Base-by-base conservation (phyloP, 1,139 yeast genomes). In the Suhomyces coccinellae region DNA sequence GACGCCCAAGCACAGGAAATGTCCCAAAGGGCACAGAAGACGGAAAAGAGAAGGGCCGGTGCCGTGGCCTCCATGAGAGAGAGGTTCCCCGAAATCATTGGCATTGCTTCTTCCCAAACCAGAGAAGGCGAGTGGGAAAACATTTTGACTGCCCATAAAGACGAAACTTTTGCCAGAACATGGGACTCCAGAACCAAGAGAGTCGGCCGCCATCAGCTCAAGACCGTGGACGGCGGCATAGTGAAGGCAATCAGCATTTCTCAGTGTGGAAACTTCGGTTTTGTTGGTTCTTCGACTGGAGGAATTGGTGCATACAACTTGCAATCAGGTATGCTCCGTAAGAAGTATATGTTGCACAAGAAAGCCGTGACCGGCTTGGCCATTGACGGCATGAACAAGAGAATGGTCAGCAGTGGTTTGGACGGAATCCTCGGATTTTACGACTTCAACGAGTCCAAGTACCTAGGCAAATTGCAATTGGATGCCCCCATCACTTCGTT, bases 1-100 rank as follows among this genome's bases (percentile, higher is more conserved):
- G 99, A 95, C 65, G 96, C 98, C 0, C 99, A 95, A 66, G 88
- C 96, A 2, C 96, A 88, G 58, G 96, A 90, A 62, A 71, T 93
- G 59, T 90, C 98, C 0, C 98, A 91, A 66, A 80, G 86, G 55
- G 67, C 77, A 28, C 82, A 81, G 22, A 62, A 62, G 41, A 79
- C 81, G 53, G 83, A 80, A 32, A 77, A 80, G 50, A 75, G 87
- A 53, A 71, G 71, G 45, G 85, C 81, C 2, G 95, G 91, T 8
- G 69, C 75, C 37, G 69, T 74, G 24, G 63, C 72, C 13, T 69
- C 77, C 45, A 61, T 72, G 65, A 73, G 73, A 47, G 85, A 79
- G 44, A 88, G 87, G 58, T 84, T 88, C 58, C 86, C 96, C 1
- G 95, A 89, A 53, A 83, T 91, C 48, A 71, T 80, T 3, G 74